Base-by-base conservation (phyloP, 345 rosid genomes). In the Limnanthes douglasii region DNA sequence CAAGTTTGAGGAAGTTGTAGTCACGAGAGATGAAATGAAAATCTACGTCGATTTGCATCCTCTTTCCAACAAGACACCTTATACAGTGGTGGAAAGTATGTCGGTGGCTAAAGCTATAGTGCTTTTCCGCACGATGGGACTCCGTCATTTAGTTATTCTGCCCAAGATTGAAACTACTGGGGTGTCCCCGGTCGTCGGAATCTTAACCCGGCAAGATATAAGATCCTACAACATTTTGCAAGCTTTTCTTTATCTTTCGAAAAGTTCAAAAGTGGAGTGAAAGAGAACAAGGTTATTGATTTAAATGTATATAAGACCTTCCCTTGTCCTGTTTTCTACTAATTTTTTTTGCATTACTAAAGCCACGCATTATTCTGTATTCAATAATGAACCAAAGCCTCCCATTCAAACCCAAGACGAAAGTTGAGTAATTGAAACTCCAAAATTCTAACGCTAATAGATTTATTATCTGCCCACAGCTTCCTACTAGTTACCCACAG, bases 51-150 rank as follows among this genome's bases (percentile, higher is more conserved):
- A 86, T 54, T 61, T 86, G 45, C 97, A 78, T 73, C 88, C 94
- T 46, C 73, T 86, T 5, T 65, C 85, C 40, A 86, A 86, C 64
- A 69, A 88, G 43, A 78, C 93, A 1, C 94, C 97, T 34, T 78
- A 64, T 61, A 78, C 88, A 0, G 97, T 82, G 35, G 48, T 75
- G 64, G 94, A 82, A 46, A 78, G 71, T 65, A 71, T 73, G 75
- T 82, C 94, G 2, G 94, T 78, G 29, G 94, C 85, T n/a, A 86
- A 82, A 61, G 94, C 97, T 28, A 34, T 73, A 64, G 82, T 86
- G 43, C 70, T 82, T 11, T 86, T 82, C 69, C 46, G 97, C 51
- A 75, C 53, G 62, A 70, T 75, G 14, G 97, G 82, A 17, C 85
- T 75, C 6, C 53, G 97, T 2, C 97, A 86, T 43, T 23, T 82